A percentile compares a stretch with the other conserved stretches of the same genome.
phyloP scores from a whole-genome alignment of 345 rosid genomes.

The Firmiana major region DNA sequence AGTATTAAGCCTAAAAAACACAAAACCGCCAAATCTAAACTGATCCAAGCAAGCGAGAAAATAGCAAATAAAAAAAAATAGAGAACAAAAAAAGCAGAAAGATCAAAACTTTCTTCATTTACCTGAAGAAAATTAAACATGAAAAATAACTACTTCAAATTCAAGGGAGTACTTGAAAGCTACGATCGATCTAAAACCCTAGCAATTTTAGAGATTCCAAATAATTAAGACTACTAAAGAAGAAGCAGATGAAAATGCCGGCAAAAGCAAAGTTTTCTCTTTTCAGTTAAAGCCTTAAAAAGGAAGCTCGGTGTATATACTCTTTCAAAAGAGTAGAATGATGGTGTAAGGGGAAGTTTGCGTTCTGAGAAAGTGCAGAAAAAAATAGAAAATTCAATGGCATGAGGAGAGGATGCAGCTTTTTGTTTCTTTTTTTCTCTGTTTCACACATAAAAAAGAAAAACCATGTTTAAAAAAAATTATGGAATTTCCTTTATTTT shows the following conservation, averaged over 20 bases:
- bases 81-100: neutral
- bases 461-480: neutral
- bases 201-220: neutral
- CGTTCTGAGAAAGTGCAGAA: constrained; percentile 34
- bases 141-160: neutral
- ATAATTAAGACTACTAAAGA: constrained; percentile 7
- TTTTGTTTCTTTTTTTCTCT: constrained; percentile 23
- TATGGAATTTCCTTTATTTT: neutral
- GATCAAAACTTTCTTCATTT: neutral
- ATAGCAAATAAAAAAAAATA: neutral
- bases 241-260: constrained; percentile 14
- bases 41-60: constrained; percentile 27
- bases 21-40: constrained; percentile 22
- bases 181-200: constrained; percentile 25
- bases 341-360: constrained; percentile 26
- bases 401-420: constrained; percentile 46
- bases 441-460: constrained; percentile 25
- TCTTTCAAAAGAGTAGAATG: constrained; percentile 8
- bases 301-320: constrained; percentile 11
- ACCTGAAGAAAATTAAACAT: constrained; percentile 20
- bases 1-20: constrained; percentile 14
- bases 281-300: constrained; percentile 13
- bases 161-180: constrained; percentile 8
- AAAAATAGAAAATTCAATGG: constrained; percentile 29
- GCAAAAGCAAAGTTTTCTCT: constrained; percentile 11